Evolutionary conservation across 495 filamentous ascomycete species (phyloP), one percentile per base, ranked within the genome.

Genomic region (Parathielavia appendiculata): DNA sequence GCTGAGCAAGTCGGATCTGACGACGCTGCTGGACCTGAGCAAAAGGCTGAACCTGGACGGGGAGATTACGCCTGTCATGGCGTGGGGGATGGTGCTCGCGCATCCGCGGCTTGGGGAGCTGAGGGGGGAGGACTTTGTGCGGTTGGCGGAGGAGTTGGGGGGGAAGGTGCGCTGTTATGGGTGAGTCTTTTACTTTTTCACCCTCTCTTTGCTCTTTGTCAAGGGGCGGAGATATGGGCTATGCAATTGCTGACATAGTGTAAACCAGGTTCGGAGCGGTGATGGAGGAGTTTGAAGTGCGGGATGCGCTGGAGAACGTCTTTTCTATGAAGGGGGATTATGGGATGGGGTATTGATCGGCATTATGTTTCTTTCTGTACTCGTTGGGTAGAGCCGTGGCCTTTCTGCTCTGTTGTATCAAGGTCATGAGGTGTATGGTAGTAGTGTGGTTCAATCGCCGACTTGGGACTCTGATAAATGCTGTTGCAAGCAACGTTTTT

Each of bases 11-110:
- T 79, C 78, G 39, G 89, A 95, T 64, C 79, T 97, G 41, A 69
- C 82, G 35, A 91, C 87, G 46, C 77, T 97, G 41, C 81, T 96
- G 51, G 87, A 95, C 69, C 79, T 95, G 52, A 95, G 91, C 74
- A 82, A 84, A 64, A 81, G 87, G 63, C 79, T 97, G 8, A 85
- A 92, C 57, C 83, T 95, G 0, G 91, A 95, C 59, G 89, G 90
- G 23, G 93, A 98, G 72, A 87, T 98, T 69, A 96, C 92, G n/a
- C 93, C 93, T 0, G 87, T 97, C 54, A 93, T 93, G 90, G 92
- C 92, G 1, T 92, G 92, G 81, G 86, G 90, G 58, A 86, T 85
- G 71, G 79, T 98, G 32, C 78, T 89, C 48, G 78, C 77, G 47
- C 85, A 97, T 70, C 82, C 85, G 58, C 73, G 86, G 48, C 83